Evolutionary conservation across 148 eudicot genomes (phyloP).

Genomic region (Silene uniflora): DNA sequence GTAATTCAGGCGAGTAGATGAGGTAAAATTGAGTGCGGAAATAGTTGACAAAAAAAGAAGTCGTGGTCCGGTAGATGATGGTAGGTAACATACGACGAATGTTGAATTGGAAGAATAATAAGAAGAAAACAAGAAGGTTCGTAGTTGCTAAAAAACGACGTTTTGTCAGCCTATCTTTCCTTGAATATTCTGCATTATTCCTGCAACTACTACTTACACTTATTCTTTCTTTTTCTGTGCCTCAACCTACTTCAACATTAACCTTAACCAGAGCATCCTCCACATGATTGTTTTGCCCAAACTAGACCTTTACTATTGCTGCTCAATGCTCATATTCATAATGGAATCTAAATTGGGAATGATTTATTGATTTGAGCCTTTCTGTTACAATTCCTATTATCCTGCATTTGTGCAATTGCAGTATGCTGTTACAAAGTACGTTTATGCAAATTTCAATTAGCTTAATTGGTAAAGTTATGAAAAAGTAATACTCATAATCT

Average conservation of each 20-base stretch:
- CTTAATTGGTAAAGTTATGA: no score
- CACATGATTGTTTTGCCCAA: not conserved
- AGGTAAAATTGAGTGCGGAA: not conserved
- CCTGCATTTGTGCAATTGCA: no score
- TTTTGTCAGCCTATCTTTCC: not conserved
- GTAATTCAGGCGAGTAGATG: not conserved
- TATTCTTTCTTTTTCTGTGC: no score
- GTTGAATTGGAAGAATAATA: not conserved
- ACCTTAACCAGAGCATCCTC: not conserved
- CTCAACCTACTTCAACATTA: no score
- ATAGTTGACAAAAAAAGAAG: not conserved
- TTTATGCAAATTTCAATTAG: no score
- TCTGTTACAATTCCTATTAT: no score
- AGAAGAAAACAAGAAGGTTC: not conserved
- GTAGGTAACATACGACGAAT: not conserved
- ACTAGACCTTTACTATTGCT: not conserved
- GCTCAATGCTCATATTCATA: no score
- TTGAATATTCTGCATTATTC: not conserved
- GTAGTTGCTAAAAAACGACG: not conserved
- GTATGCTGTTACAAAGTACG: no score
- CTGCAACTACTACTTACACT: not conserved
- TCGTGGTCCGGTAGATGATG: not conserved
- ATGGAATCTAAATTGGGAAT: not conserved
- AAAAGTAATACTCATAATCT: no score
- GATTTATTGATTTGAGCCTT: no score